Evolutionary conservation across 2,329 filamentous ascomycete genomes (phyloP).

Genomic region (Zopfia rhizophila): DNA sequence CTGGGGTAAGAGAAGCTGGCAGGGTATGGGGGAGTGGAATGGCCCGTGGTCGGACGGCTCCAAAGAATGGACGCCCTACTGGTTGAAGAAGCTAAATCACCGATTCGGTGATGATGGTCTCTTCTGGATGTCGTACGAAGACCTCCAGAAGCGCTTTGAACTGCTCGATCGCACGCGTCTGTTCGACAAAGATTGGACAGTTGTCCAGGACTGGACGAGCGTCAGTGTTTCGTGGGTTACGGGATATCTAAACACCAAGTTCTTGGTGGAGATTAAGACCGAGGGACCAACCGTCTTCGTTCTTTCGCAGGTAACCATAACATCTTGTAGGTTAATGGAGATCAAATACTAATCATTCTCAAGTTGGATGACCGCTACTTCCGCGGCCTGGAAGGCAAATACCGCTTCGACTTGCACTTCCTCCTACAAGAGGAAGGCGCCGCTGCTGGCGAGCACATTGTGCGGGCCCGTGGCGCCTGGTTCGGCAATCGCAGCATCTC

Average conservation of each 20-base stretch:
- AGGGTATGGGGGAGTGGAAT: constrained; percentile 71
- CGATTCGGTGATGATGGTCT: constrained; percentile 79
- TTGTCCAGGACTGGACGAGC: constrained; percentile 69
- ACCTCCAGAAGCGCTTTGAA: constrained; percentile 66
- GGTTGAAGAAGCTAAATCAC: constrained; percentile 76
- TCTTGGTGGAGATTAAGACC: constrained; percentile 64
- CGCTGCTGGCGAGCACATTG: constrained; percentile 62
- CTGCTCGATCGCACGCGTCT: constrained; percentile 69
- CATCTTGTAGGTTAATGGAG: constrained; percentile 60
- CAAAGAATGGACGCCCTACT: constrained; percentile 84
- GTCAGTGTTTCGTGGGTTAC: constrained; percentile 68
- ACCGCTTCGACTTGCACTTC: constrained; percentile 67
- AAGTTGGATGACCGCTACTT: constrained; percentile 69
- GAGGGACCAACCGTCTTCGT: constrained; percentile 66
- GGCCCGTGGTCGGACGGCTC: constrained; percentile 85
- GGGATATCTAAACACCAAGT: constrained; percentile 70
- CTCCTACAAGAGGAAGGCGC: constrained; percentile 63
- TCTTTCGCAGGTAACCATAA: constrained; percentile 64
- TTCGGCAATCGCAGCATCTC: constrained; percentile 78
- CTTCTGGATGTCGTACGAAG: constrained; percentile 70
- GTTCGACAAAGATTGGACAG: constrained; percentile 67
- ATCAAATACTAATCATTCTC: constrained; percentile 59
- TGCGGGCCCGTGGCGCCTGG: constrained; percentile 61
- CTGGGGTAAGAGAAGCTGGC: constrained; percentile 71
- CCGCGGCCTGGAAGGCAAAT: constrained; percentile 65